Evolutionary conservation across 306 rosid genomes (phyloP).

Genomic region (Dalbergia cultrata): DNA sequence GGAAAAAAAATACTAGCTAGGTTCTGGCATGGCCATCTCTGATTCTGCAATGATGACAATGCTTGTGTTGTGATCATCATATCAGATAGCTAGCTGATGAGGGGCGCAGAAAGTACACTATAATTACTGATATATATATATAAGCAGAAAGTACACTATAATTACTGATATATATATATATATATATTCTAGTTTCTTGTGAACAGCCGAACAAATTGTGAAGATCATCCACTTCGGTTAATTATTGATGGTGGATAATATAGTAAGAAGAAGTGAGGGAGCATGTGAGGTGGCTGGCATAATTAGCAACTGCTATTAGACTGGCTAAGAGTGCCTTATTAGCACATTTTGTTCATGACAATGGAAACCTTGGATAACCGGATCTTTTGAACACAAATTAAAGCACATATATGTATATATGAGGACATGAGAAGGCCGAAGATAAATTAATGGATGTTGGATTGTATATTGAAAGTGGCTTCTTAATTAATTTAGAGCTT

Average conservation of each 20-base stretch:
- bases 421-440: neutral
- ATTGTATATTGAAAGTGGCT: neutral
- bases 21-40: constrained; percentile 1
- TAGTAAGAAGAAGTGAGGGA: neutral
- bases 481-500: constrained; percentile 13
- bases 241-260: neutral
- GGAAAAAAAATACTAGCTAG: constrained; percentile 1
- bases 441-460: neutral
- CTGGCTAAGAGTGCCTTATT: neutral
- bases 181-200: neutral
- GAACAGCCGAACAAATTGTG: neutral
- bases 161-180: neutral
- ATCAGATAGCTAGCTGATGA: neutral
- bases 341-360: neutral
- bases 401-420: neutral
- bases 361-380: neutral
- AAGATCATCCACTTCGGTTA: neutral
- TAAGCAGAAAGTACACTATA: constrained; percentile 41
- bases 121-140: neutral
- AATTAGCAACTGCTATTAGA: neutral
- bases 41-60: constrained; percentile 36
- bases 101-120: constrained; percentile 40
- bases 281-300: neutral
- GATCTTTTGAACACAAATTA: neutral
- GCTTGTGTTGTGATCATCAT: constrained; percentile 24